phyloP scores from a whole-genome alignment of 495 filamentous ascomycete species.

The Talaromyces borbonicus region DNA sequence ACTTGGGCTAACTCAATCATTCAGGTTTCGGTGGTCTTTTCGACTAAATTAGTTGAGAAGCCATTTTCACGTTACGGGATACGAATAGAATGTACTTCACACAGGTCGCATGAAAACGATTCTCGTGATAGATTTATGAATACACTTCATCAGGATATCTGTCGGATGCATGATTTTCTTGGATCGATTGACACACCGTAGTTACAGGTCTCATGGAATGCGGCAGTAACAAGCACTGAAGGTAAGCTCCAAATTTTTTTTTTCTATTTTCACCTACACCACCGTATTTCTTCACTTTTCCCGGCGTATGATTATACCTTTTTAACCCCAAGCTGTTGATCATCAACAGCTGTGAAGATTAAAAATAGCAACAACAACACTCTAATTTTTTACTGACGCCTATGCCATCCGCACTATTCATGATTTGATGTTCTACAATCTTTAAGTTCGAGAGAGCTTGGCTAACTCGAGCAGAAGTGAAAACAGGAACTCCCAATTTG shows the following conservation, averaged over 20 bases:
- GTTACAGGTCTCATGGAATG: too few species aligned
- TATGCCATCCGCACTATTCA: conserved; percentile 10
- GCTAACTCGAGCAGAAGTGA: conserved; percentile 3
- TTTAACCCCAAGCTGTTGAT: conserved; percentile 46
- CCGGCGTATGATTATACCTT: conserved; percentile 46
- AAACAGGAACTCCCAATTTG: neutral
- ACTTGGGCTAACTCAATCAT: conserved; percentile 9
- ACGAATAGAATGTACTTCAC: conserved; percentile 36
- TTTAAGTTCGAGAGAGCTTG: neutral
- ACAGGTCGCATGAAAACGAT: conserved; percentile 20
- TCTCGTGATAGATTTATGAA: conserved; percentile 7
- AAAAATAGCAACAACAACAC: conserved; percentile 50
- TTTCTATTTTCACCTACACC: conserved; percentile 4
- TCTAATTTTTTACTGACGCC: conserved; percentile 58
- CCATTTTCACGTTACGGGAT: conserved; percentile 14
- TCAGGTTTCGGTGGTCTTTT: conserved; percentile 48
- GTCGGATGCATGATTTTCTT: too few species aligned
- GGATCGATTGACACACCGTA: too few species aligned
- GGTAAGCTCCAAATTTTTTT: conserved; percentile 2
- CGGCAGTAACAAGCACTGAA: neutral
- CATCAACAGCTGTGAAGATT: conserved; percentile 35
- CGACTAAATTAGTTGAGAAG: conserved; percentile 34
- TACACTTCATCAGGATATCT: conserved; percentile 1
- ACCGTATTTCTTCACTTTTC: conserved; percentile 2
- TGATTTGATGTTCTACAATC: conserved; percentile 5